Conservation (phyloP, 306 rosid species). For the Sesbania bispinosa region DNA sequence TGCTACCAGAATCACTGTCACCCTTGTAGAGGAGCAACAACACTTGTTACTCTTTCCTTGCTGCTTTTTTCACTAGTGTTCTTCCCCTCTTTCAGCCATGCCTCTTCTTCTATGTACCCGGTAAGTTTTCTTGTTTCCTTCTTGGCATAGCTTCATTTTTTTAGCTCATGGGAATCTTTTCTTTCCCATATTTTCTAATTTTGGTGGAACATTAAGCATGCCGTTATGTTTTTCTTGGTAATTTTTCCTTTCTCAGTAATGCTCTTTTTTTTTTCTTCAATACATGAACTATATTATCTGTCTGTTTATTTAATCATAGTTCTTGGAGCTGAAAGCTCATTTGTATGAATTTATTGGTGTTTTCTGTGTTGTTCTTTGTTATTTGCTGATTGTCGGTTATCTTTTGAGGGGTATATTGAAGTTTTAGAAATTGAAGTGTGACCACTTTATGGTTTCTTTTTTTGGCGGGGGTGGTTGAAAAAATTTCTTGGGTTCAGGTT, state of each 20-base stretch:
- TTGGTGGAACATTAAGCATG: slow-evolving; percentile 1
- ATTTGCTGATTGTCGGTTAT: not conserved
- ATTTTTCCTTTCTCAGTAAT: not conserved
- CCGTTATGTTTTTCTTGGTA: not conserved
- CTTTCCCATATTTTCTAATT: slow-evolving; percentile 6
- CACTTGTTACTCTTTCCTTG: slow-evolving; percentile 39
- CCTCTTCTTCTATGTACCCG: slow-evolving; percentile 55
- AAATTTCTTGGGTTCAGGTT: not conserved
- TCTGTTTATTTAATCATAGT: not conserved
- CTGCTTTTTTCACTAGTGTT: slow-evolving; percentile 41
- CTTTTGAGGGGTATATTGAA: not conserved
- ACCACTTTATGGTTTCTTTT: not conserved
- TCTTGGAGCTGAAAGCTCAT: not conserved
- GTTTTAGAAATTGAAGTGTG: slow-evolving; percentile 17
- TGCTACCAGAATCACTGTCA: slow-evolving; percentile 27
- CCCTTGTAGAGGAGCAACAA: slow-evolving; percentile 33
- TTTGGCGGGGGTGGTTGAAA: not conserved
- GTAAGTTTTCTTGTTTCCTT: slow-evolving; percentile 34
- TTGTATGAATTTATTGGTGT: not conserved
- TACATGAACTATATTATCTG: not conserved
- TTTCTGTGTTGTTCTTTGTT: not conserved
- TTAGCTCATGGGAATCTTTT: not conserved
- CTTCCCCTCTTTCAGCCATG: slow-evolving; percentile 47
- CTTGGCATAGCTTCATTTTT: not conserved
- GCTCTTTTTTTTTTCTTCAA: not conserved